These are phyloP conservation scores for Linderina pennispora DNA, from an alignment of 192 early-diverging fungal species.

Conservation along the genomic window DNA sequence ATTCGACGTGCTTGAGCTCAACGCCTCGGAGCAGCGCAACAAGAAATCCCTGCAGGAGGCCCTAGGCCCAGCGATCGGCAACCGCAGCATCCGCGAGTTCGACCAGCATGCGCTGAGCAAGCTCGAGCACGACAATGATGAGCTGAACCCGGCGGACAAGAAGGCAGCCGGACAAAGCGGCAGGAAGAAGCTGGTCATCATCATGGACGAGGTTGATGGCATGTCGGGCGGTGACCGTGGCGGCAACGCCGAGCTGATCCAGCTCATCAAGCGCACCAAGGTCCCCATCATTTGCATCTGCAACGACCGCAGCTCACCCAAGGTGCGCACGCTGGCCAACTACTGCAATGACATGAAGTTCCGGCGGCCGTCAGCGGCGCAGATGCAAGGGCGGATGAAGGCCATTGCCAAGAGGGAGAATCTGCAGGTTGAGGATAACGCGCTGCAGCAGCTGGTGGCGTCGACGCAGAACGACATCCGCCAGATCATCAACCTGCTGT, in stretches of 20 bases:
- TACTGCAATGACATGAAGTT: conserved; percentile 82
- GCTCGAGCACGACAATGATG: conserved; percentile 10
- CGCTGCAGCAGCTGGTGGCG: conserved; percentile 72
- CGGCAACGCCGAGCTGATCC: conserved; percentile 78
- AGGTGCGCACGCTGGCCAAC: conserved; percentile 76
- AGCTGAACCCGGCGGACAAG: conserved; percentile 18
- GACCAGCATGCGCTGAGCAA: conserved; percentile 17
- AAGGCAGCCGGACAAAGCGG: conserved; percentile 20
- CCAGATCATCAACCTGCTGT: conserved; percentile 92
- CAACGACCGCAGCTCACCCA: conserved; percentile 85
- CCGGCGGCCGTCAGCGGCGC: conserved; percentile 61
- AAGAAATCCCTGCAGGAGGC: conserved; percentile 72
- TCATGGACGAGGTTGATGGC: conserved; percentile 99
- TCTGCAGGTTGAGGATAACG: conserved; percentile 68
- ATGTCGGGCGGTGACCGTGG: conserved; percentile 98
- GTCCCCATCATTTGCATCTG: conserved; percentile 99
- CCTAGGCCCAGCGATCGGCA: conserved; percentile 50
- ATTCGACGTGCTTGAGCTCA: conserved; percentile 87
- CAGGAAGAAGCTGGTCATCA: conserved; percentile 53
- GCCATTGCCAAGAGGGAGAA: conserved; percentile 76
- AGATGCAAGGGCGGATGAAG: conserved; percentile 68
- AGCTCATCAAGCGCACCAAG: conserved; percentile 81
- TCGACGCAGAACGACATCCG: conserved; percentile 88
- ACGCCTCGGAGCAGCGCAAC: conserved; percentile 93
- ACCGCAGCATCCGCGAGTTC: conserved; percentile 58